Conservation (phyloP, 305 asterid genomes). For the Plantago coronopus region DNA sequence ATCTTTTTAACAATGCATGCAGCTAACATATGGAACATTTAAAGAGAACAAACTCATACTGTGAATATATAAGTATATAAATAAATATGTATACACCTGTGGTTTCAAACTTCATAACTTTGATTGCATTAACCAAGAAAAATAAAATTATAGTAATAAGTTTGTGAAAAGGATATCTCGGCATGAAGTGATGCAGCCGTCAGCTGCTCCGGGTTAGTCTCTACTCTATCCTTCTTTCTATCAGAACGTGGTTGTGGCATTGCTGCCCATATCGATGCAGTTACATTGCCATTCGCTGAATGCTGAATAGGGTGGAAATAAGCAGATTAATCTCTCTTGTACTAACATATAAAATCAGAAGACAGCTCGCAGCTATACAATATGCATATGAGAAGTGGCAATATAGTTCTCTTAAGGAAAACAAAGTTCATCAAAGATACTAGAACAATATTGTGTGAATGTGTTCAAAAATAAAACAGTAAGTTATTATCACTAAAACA, state of each 20-base stretch:
- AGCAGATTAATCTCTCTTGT: slow-evolving; percentile 11
- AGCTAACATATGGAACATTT: neutral
- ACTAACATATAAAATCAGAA: slow-evolving; percentile 8
- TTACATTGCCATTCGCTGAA: slow-evolving; percentile 60
- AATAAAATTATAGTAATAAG: neutral
- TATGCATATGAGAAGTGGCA: neutral
- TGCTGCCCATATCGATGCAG: slow-evolving; percentile 96
- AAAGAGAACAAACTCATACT: neutral
- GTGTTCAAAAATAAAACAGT: neutral
- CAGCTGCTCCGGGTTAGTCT: slow-evolving; percentile 97
- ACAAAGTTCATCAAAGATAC: neutral
- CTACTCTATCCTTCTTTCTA: slow-evolving; percentile 94
- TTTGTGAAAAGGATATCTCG: slow-evolving; percentile 75
- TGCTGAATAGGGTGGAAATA: slow-evolving; percentile 38
- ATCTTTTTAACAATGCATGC: neutral
- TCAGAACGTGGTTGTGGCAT: slow-evolving; percentile 98
- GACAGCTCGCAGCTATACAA: neutral
- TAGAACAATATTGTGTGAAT: neutral
- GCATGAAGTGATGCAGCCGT: slow-evolving; percentile 97
- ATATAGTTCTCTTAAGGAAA: neutral
- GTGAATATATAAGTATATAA: neutral
- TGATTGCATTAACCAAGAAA: slow-evolving; percentile 14
- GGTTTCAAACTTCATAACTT: slow-evolving; percentile 3
- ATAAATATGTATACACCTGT: neutral
- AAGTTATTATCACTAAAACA: neutral